Conservation (phyloP, 768 basidiomycete species). For the Suillus subalutaceus region DNA sequence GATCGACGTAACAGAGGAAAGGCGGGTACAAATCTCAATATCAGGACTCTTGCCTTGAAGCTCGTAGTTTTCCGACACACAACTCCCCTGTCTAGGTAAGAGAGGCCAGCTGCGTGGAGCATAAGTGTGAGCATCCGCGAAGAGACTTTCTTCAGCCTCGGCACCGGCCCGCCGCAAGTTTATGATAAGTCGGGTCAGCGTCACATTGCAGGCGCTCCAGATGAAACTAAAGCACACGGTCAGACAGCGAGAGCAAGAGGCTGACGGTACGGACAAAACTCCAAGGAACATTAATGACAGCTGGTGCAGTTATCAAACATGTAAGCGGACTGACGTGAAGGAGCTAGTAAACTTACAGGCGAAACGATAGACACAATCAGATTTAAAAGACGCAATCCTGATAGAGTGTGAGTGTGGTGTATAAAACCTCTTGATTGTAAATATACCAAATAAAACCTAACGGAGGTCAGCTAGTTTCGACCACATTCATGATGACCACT, state of each 20-base stretch:
- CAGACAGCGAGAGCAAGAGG: not conserved
- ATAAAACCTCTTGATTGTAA: not conserved
- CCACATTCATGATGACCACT: constrained; percentile 5
- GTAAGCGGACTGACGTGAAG: not conserved
- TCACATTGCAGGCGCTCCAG: constrained; percentile 38
- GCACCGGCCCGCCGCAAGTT: constrained; percentile 30
- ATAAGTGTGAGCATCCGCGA: not conserved
- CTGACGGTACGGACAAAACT: constrained; percentile 21
- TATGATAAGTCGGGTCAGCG: constrained; percentile 36
- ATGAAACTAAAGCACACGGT: constrained; percentile 30
- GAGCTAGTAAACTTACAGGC: constrained; percentile 22
- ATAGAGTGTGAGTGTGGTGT: not conserved
- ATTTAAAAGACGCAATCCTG: constrained; percentile 27
- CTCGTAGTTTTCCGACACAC: constrained; percentile 2
- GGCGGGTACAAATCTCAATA: not conserved
- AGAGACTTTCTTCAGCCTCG: not conserved
- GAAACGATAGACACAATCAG: constrained; percentile 23
- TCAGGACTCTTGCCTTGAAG: constrained; percentile 7
- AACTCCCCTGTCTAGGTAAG: constrained; percentile 1
- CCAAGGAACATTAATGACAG: constrained; percentile 22
- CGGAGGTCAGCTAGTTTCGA: constrained; percentile 6
- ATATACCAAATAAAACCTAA: constrained; percentile 30
- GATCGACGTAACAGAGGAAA: not conserved
- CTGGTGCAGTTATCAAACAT: constrained; percentile 15
- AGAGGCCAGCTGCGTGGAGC: not conserved